Evolutionary conservation across 2,329 filamentous ascomycete genomes (phyloP).

Genomic region (Albophoma yamanashiensis): DNA sequence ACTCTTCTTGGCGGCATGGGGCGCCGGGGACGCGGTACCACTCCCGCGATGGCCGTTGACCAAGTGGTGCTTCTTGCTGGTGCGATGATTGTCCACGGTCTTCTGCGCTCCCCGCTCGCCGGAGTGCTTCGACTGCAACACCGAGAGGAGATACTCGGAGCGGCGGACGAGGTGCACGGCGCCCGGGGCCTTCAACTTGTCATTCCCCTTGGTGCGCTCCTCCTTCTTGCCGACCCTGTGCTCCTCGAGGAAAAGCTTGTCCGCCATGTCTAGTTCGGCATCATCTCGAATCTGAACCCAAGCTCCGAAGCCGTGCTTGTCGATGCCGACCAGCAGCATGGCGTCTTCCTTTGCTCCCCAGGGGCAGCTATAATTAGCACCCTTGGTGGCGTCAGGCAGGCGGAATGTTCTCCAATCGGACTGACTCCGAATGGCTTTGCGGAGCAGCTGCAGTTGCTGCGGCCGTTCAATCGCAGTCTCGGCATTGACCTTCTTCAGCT

Average conservation of each 20-base stretch:
- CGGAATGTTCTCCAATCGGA: conserved; percentile 72
- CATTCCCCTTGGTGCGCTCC: conserved; percentile 69
- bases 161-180: conserved; percentile 93
- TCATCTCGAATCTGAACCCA: conserved; percentile 95
- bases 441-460: conserved; percentile 75
- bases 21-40: conserved; percentile 61
- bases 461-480: conserved; percentile 91
- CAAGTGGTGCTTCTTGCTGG: conserved; percentile 66
- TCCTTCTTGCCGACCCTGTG: conserved; percentile 98
- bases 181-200: conserved; percentile 83
- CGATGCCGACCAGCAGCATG: conserved; percentile 92
- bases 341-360: conserved; percentile 94
- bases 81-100: conserved; percentile 83
- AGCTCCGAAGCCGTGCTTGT: conserved; percentile 87
- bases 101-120: conserved; percentile 66
- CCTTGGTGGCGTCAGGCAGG: conserved; percentile 83
- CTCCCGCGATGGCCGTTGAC: conserved; percentile 51
- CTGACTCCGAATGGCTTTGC: conserved; percentile 55
- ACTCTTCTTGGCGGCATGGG: conserved; percentile 33
- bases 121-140: conserved; percentile 76
- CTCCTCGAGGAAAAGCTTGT: conserved; percentile 95
- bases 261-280: conserved; percentile 67
- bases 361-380: conserved; percentile 78
- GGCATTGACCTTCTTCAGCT: conserved; percentile 90
- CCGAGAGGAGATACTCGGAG: conserved; percentile 90